Evolutionary conservation across 129 eudicot species (phyloP).

Genomic region (Flaveria bidentis): DNA sequence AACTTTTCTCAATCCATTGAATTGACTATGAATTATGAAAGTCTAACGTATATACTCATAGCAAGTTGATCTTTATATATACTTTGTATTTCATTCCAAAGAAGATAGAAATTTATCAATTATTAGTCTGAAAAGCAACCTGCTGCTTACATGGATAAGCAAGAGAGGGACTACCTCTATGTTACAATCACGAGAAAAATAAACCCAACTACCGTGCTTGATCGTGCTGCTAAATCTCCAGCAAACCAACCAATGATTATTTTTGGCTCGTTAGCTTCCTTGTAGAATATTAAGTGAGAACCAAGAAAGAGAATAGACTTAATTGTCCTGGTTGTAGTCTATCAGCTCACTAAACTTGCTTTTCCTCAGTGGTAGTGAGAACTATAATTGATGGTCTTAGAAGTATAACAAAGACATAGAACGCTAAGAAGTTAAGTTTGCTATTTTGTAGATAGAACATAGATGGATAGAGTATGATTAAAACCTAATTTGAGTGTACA

Average conservation of each 20-base stretch:
- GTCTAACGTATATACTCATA: too few species aligned
- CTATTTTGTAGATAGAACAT: too few species aligned
- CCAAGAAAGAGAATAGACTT: too few species aligned
- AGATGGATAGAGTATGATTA: too few species aligned
- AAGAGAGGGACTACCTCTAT: not conserved
- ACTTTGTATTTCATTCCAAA: not conserved
- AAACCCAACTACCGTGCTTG: not conserved
- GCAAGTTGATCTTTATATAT: too few species aligned
- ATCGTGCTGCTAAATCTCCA: slow-evolving; percentile 4
- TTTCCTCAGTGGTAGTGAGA: too few species aligned
- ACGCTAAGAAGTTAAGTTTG: too few species aligned
- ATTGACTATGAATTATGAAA: not conserved
- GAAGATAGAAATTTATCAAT: not conserved
- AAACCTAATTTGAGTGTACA: not conserved
- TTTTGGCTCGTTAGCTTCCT: not conserved
- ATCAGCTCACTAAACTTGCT: too few species aligned
- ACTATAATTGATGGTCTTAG: too few species aligned
- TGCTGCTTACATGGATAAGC: not conserved
- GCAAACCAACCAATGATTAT: slow-evolving; percentile 2
- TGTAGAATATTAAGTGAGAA: too few species aligned
- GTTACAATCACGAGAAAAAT: not conserved
- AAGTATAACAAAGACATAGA: not conserved
- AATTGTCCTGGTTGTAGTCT: too few species aligned
- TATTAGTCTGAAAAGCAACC: not conserved
- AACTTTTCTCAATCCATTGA: not conserved